phyloP scores from a whole-genome alignment of 306 rosid genomes.

The Cucumis melo region DNA sequence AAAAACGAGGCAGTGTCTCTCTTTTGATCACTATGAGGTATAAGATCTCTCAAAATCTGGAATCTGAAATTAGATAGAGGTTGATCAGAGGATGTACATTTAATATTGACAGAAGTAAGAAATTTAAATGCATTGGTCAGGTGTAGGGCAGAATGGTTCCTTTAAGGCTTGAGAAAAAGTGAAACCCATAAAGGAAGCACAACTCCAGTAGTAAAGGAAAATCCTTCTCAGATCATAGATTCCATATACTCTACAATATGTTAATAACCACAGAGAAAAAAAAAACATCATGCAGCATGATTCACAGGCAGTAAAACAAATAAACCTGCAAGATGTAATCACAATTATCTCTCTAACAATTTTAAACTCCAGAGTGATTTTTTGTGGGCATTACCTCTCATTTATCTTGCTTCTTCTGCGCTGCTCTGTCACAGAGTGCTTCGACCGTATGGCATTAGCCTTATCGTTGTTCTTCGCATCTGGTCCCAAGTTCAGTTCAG shows the following conservation, averaged over 20 bases:
- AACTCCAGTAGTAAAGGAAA: neutral
- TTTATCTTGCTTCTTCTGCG: slow-evolving; percentile 98
- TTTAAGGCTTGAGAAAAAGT: neutral
- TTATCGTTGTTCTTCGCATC: slow-evolving; percentile 70
- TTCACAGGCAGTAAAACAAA: neutral
- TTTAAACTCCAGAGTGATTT: neutral
- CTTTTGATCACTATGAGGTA: slow-evolving; percentile 93
- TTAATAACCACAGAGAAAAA: neutral
- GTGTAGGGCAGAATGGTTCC: neutral
- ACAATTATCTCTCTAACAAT: neutral
- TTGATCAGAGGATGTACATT: slow-evolving; percentile 10
- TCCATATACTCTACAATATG: neutral
- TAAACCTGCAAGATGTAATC: neutral
- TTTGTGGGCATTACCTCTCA: slow-evolving; percentile 53
- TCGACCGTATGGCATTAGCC: slow-evolving; percentile 70
- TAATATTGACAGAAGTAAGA: neutral
- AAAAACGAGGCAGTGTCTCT: slow-evolving; percentile 94
- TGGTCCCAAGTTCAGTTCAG: slow-evolving; percentile 15
- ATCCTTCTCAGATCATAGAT: neutral
- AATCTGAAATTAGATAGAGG: slow-evolving; percentile 45
- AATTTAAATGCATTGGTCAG: neutral
- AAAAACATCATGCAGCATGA: neutral
- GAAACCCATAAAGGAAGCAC: neutral
- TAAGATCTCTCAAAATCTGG: slow-evolving; percentile 96
- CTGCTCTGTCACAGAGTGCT: slow-evolving; percentile 98